Conservation (phyloP, 306 rosid genomes). For the Gastrolobium villosum region DNA sequence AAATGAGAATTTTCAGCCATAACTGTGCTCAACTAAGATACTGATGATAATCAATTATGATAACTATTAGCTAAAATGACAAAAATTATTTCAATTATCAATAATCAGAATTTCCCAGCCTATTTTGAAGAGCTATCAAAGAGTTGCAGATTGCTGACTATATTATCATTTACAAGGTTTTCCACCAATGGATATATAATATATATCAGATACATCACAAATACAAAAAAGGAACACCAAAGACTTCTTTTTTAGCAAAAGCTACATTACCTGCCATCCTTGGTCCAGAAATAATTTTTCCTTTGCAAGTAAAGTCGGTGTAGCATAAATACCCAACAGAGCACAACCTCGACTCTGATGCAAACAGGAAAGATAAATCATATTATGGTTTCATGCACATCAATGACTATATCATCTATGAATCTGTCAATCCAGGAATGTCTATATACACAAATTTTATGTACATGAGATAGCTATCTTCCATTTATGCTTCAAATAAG, state of each 20-base stretch:
- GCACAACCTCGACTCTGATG: conserved; percentile 87
- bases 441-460: background rate
- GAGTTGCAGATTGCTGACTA: conserved; percentile 20
- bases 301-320: conserved; percentile 82
- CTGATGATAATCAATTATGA: background rate
- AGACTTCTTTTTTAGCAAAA: conserved; percentile 17
- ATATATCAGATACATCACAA: conserved; percentile 34
- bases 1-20: conserved; percentile 6
- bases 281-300: conserved; percentile 83
- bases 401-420: background rate
- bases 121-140: conserved; percentile 4
- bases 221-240: background rate
- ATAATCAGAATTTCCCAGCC: conserved; percentile 14
- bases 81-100: background rate
- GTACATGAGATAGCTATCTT: background rate
- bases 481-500: background rate
- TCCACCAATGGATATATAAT: conserved; percentile 11
- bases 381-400: conserved; percentile 21
- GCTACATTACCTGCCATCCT: conserved; percentile 86
- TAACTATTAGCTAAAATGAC: conserved; percentile 13
- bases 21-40: background rate
- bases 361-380: conserved; percentile 31
- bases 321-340: conserved; percentile 75
- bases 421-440: background rate
- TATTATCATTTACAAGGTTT: conserved; percentile 29